A percentile compares a stretch with the other conserved stretches of the same genome.
Evolutionary conservation across 2,329 filamentous ascomycete species (phyloP).

Genomic region (Aspergillus sp.): DNA sequence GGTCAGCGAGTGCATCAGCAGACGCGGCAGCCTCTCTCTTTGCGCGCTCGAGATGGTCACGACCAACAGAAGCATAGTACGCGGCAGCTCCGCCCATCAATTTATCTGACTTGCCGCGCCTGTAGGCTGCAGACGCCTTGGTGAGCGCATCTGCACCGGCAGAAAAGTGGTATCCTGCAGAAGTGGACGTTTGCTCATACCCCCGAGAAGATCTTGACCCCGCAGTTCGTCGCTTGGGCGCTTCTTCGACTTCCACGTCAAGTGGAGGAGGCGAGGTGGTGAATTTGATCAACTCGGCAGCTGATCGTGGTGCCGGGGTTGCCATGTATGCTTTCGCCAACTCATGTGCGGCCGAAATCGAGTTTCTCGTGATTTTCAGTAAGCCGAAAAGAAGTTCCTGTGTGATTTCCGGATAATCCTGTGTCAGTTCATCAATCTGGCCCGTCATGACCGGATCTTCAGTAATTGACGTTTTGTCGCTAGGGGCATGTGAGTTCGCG

Average conservation of each 20-base stretch:
- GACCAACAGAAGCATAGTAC: constrained; percentile 71
- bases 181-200: constrained; percentile 30
- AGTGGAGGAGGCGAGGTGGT: constrained; percentile 26
- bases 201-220: constrained; percentile 15
- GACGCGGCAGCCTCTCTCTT: constrained; percentile 62
- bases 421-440: constrained; percentile 54
- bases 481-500: constrained; percentile 48
- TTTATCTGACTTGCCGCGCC: constrained; percentile 65
- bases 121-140: constrained; percentile 59
- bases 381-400: constrained; percentile 52
- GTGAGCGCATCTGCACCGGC: constrained; percentile 53
- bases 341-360: constrained; percentile 58
- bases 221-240: constrained; percentile 11
- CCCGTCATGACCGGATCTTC: constrained; percentile 46
- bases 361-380: constrained; percentile 57
- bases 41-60: constrained; percentile 61
- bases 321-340: constrained; percentile 56
- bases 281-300: constrained; percentile 47
- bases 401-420: constrained; percentile 56
- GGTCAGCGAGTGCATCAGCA: constrained; percentile 68
- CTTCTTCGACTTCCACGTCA: constrained; percentile 24
- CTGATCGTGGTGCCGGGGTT: constrained; percentile 28
- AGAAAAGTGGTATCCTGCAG: constrained; percentile 47
- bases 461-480: constrained; percentile 33
- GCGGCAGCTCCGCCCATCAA: constrained; percentile 73